phyloP scores from a whole-genome alignment of 495 filamentous ascomycete species.

The Aspergillus hancockii region DNA sequence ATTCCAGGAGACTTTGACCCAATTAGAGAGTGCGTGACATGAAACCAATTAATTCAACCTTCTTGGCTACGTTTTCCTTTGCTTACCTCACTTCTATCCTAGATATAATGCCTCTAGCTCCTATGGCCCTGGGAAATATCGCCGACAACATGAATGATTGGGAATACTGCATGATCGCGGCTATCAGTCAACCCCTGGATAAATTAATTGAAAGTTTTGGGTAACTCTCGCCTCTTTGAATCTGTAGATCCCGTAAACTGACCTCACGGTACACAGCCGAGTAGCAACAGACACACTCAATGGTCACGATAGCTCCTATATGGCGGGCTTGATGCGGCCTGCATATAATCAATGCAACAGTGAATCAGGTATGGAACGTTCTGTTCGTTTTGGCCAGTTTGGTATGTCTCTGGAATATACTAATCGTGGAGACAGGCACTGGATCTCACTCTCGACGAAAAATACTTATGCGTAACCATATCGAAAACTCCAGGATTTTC shows the following conservation, averaged over 20 bases:
- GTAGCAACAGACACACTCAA: slow-evolving; percentile 16
- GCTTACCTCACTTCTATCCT: neutral
- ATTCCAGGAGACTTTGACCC: neutral
- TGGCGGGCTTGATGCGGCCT: slow-evolving; percentile 23
- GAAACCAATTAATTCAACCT: neutral
- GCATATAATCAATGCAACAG: slow-evolving; percentile 13
- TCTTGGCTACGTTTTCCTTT: slow-evolving; percentile 9
- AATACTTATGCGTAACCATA: neutral
- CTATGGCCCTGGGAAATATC: slow-evolving; percentile 16
- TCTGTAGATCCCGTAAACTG: neutral
- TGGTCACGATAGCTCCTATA: slow-evolving; percentile 25
- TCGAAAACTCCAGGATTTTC: neutral
- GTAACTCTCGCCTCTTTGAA: neutral
- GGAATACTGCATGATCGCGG: slow-evolving; percentile 14
- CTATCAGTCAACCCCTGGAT: slow-evolving; percentile 5
- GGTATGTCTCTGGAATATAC: neutral
- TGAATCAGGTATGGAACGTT: neutral
- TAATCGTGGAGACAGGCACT: neutral
- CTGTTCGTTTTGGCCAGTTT: neutral
- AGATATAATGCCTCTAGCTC: slow-evolving; percentile 7
- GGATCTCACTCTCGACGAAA: neutral
- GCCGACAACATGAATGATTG: slow-evolving; percentile 12
- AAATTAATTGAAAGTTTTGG: slow-evolving; percentile 12
- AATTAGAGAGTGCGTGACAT: neutral
- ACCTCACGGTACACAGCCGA: slow-evolving; percentile 1